phyloP scores from a whole-genome alignment of 441 rosid species.

The Pelargonium myrrhifolium region DNA sequence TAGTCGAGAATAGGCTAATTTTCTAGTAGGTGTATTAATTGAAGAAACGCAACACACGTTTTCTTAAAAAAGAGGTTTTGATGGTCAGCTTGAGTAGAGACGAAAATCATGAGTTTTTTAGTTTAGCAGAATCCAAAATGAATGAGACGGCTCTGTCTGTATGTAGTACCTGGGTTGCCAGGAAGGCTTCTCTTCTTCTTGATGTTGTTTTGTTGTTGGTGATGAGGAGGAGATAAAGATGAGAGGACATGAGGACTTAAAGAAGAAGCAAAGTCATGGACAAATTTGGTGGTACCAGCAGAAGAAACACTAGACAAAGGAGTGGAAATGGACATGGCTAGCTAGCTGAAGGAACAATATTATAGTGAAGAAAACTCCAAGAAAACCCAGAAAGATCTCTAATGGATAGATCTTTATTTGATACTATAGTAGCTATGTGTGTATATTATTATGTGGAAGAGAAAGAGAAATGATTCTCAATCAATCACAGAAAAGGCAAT shows the following conservation, averaged over 20 bases:
- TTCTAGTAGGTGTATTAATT: too few species aligned
- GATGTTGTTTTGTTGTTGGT: conserved; percentile 33
- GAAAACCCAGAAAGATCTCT: conserved; percentile 29
- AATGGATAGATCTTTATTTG: conserved; percentile 10
- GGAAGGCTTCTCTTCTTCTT: conserved; percentile 89
- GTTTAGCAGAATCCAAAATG: too few species aligned
- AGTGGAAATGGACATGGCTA: too few species aligned
- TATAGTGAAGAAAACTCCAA: conserved; percentile 59
- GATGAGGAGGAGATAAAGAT: conserved; percentile 31
- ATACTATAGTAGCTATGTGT: too few species aligned
- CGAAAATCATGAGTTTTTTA: too few species aligned
- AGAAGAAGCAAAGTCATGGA: conserved; percentile 39
- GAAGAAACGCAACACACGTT: too few species aligned
- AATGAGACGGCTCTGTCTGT: background rate
- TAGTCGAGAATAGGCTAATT: too few species aligned
- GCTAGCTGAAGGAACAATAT: too few species aligned
- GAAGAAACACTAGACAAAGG: conserved; percentile 61
- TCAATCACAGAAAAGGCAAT: background rate
- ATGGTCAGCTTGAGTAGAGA: too few species aligned
- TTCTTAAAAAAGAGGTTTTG: too few species aligned
- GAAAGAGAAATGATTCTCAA: background rate
- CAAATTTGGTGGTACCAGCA: conserved; percentile 28
- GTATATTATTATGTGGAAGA: too few species aligned
- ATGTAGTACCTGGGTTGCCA: conserved; percentile 68
- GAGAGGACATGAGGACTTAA: conserved; percentile 34